Evolutionary conservation across 208 protist genomes (phyloP), one percentile per base, ranked within the genome.

Genomic region (Naegleria gruberi): DNA sequence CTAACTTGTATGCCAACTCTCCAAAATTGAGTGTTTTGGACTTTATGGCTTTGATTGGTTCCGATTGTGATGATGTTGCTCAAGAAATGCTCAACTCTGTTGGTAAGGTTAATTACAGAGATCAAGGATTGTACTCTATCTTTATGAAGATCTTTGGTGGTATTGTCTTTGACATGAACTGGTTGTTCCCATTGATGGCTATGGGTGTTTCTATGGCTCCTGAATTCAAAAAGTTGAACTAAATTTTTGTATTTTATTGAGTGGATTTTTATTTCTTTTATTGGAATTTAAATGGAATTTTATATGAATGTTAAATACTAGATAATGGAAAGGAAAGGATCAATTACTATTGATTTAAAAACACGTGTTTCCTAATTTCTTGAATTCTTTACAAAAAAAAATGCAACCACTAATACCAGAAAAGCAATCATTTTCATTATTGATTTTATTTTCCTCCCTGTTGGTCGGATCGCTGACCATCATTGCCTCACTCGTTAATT

Each of bases 141-240:
- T 88, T 88, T 88, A 88, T 88, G 34, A 88, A 74, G n/a, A 88
- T 88, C 34, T 34, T 88, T 12, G 84, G 47, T 74, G 51, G 84
- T 41, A 42, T 88, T 4, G 37, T 88, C 12, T 82, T 82, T 82
- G 73, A 82, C 34, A 42, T 82, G 73, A 82, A 82, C 10, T 82
- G 73, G 73, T 30, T 82, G 10, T 82, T 41, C 23, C 73, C 73
- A 82, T 37, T 82, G n/a, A 82, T 82, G 23, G 73, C 73, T 65
- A 65, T 65, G 51, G 51, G 51, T 65, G 51, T 65, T 65, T 65
- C 51, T 65, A 65, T 65, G 51, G 51, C 51, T 65, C 51, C 51
- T 65, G 51, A 65, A 65, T 65, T 65, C 51, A 65, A 65, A 23
- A 65, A 65, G 30, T 65, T 65, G 51, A 65, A 65, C 51, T 65